Evolutionary conservation across 225 moss, liverwort and hornwort genomes (phyloP).

Genomic region (Takakia lepidozioides): DNA sequence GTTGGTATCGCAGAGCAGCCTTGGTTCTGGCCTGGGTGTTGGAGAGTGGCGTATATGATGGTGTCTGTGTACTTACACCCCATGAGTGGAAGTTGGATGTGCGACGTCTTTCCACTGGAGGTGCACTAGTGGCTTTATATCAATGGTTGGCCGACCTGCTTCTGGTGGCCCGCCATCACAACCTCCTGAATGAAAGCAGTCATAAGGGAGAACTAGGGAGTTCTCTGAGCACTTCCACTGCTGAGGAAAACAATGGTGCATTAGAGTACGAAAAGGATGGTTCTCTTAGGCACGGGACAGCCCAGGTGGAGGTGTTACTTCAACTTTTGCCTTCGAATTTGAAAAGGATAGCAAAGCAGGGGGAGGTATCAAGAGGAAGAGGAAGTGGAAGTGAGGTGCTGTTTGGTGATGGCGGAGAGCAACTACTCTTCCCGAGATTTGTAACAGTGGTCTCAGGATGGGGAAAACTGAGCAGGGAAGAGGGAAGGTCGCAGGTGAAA

Average conservation of each 20-base stretch:
- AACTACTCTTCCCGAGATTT: constrained; percentile 41
- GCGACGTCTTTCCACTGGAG: constrained; percentile 79
- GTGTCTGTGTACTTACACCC: constrained; percentile 45
- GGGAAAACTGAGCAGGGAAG: constrained; percentile 92
- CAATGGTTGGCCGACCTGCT: constrained; percentile 88
- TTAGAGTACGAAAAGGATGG: constrained; percentile 2
- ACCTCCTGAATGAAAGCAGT: constrained; percentile 9
- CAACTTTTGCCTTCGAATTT: constrained; percentile 37
- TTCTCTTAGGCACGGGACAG: constrained; percentile 1
- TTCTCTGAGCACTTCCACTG: background rate
- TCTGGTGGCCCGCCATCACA: constrained; percentile 33
- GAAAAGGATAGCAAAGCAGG: background rate
- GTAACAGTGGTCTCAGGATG: constrained; percentile 88
- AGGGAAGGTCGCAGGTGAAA: constrained; percentile 72
- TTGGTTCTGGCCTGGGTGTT: constrained; percentile 69
- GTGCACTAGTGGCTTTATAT: constrained; percentile 75
- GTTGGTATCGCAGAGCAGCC: constrained; percentile 87
- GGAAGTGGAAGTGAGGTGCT: constrained; percentile 1
- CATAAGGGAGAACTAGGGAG: constrained; percentile 14
- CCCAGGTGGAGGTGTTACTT: constrained; percentile 55
- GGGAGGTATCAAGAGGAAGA: constrained; percentile 3
- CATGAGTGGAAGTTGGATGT: constrained; percentile 93
- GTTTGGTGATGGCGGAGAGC: constrained; percentile 10
- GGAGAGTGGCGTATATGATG: constrained; percentile 54
- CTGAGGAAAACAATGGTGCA: background rate